Percentiles rank a stretch among this genome's conserved stretches.
Conservation (phyloP, 345 rosid species). For the Eucalyptus regnans region DNA sequence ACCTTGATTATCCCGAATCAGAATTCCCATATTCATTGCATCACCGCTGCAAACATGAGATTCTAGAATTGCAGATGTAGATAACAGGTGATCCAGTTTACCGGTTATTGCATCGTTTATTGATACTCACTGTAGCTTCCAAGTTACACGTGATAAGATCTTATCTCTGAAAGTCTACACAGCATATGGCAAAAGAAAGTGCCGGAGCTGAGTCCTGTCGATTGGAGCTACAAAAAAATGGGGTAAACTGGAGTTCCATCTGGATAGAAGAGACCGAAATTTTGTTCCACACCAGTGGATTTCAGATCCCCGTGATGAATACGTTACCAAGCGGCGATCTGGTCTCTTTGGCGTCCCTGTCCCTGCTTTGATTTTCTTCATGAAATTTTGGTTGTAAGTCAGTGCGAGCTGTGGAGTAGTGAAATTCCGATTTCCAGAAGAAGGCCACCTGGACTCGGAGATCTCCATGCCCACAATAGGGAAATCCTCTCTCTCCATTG, state of each 20-base stretch:
- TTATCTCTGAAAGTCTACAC: background rate
- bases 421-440: background rate
- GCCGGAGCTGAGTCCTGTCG: background rate
- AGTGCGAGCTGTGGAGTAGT: background rate
- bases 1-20: background rate
- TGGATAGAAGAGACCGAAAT: constrained; percentile 12
- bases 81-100: background rate
- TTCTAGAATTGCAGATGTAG: background rate
- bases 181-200: background rate
- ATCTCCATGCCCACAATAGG: background rate
- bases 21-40: background rate
- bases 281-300: background rate
- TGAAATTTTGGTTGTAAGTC: background rate
- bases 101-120: background rate
- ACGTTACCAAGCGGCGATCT: background rate
- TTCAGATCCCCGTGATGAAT: constrained; percentile 6
- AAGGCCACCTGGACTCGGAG: constrained; percentile 2
- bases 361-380: background rate
- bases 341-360: constrained; percentile 27
- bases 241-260: constrained; percentile 5
- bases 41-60: background rate
- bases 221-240: background rate
- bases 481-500: constrained; percentile 10
- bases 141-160: background rate
- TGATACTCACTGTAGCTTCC: background rate